Base-by-base conservation (phyloP, 768 basidiomycete species). In the Termitomyces sp. region DNA sequence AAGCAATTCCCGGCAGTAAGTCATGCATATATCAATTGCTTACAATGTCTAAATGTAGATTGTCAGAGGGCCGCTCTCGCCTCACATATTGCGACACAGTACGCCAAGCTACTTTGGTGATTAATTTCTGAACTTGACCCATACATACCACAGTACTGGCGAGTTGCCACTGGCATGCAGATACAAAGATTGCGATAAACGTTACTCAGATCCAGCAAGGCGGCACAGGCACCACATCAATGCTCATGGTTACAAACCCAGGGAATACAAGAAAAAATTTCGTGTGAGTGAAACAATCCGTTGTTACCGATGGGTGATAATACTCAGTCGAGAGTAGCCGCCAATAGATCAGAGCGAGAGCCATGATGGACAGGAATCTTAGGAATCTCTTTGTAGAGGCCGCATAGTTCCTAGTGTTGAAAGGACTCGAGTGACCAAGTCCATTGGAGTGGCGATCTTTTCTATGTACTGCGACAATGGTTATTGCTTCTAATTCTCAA, bases 121-220 rank as follows among this genome's bases (percentile, higher is more conserved):
- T 31, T 22, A 31, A 15, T 29, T 22, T 12, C 11, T 38, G 25
- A 36, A 10, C 15, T 22, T 48, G 25, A n/a, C 2, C 7, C 23
- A 25, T 11, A 13, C n/a, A 22, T 16, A 42, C 47, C n/a, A 41
- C 50, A 88, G 85, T 56, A 85, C 85, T 41, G 80, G 82, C 7
- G 74, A 76, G 15, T 75, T 74, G 18, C 83, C 84, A 13, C 81
- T 83, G 51, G 70, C 73, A 52, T 82, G 82, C 63, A 76, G 71
- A 20, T 82, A 69, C 53, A 54, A 64, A 29, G 54, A 47, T 10
- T 87, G 86, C 57, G 75, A 70, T 11, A 72, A 75, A 59, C 66
- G 68, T 13, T 88, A 86, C 73, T 84, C 80, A 50, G 86, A 88
- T 60, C 84, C 84, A 16, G 84, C 86, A 4, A 75, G 84, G 50